Evolutionary conservation across 495 filamentous ascomycete species (phyloP), one percentile per base, ranked within the genome.

Genomic region (Umbilicaria muhlenbergii): DNA sequence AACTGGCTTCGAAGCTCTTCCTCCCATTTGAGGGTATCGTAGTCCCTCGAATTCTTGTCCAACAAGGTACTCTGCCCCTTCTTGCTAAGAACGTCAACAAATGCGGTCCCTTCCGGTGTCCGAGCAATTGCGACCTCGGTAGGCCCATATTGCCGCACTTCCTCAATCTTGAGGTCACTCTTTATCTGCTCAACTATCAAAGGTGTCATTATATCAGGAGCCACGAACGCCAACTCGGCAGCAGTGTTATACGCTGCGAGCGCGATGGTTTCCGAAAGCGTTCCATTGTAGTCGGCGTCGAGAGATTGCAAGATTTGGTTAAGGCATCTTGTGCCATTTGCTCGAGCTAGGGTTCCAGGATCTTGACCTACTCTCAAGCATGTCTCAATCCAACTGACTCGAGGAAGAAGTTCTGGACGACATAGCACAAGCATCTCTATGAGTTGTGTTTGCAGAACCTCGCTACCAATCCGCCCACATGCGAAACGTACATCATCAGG

Each of bases 1-100:
- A 98, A 64, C 53, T 96, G 86, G 32, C 75, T 72, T 38, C 87
- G 65, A n/a, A 96, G 71, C 44, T 96, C 91, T 53, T 83, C 78
- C 59, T 98, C 91, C 91, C 91, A 98, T 62, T 94, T 95, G 39
- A 94, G 55, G 1, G 84, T 94, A 52, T 96, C 83, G 48, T 94
- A 93, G 57, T 96, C 91, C 58, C 84, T 94, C 16, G 68, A 77
- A 51, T 81, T 94, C 60, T 84, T 94, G 53, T 83, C 74, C 7
- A 82, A 72, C 12, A 74, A 54, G n/a, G 68, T 67, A 38, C 66
- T 70, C 51, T 78, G 76, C 2, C 66, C 64, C 57, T 89, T 89
- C 52, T 77, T 82, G 28, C 80, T 82, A 4, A 98, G 68, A 5
- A 95, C 85, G 59, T 98, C 89, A 19, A 98, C 70, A 50, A 92